Conservation (phyloP, 2,329 filamentous ascomycete species). For the Colletotrichum navitas region DNA sequence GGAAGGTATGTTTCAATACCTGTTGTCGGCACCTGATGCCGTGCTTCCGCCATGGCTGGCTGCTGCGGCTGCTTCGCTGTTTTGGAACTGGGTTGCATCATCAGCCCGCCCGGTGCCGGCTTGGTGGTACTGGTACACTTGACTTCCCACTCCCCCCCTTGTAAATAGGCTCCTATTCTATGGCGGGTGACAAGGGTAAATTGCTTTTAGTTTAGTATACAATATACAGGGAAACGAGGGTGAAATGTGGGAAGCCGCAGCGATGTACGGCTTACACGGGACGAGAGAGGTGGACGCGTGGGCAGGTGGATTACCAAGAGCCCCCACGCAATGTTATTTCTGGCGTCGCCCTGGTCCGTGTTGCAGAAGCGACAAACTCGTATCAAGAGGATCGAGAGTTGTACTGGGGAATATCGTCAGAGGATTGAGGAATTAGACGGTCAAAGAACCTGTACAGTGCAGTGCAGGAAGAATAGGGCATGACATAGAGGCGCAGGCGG, state of each 20-base stretch:
- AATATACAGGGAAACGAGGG: background rate
- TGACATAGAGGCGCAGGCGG: background rate
- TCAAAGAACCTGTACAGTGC: slow-evolving; percentile 1
- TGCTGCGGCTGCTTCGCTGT: slow-evolving; percentile 30
- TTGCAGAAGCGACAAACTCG: background rate
- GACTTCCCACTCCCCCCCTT: slow-evolving; percentile 19
- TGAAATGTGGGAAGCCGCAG: slow-evolving; percentile 16
- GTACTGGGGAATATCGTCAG: background rate
- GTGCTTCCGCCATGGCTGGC: slow-evolving; percentile 40
- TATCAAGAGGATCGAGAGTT: background rate
- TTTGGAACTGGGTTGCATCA: slow-evolving; percentile 40
- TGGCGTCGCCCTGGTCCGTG: slow-evolving; percentile 8
- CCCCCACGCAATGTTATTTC: slow-evolving; percentile 13
- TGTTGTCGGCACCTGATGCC: slow-evolving; percentile 38
- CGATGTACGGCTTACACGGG: slow-evolving; percentile 12
- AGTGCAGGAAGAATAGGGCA: background rate
- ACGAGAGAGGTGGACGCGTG: slow-evolving; percentile 1
- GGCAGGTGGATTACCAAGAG: background rate
- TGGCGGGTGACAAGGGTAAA: slow-evolving; percentile 8
- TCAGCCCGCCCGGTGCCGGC: slow-evolving; percentile 35
- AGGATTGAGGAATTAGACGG: slow-evolving; percentile 3
- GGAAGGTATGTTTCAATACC: slow-evolving; percentile 38
- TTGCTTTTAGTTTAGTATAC: background rate
- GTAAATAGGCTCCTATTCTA: slow-evolving; percentile 14
- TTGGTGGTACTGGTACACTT: slow-evolving; percentile 30